Base-by-base conservation (phyloP, 805 yeast genomes). In the Metschnikowia chrysomelidarum region DNA sequence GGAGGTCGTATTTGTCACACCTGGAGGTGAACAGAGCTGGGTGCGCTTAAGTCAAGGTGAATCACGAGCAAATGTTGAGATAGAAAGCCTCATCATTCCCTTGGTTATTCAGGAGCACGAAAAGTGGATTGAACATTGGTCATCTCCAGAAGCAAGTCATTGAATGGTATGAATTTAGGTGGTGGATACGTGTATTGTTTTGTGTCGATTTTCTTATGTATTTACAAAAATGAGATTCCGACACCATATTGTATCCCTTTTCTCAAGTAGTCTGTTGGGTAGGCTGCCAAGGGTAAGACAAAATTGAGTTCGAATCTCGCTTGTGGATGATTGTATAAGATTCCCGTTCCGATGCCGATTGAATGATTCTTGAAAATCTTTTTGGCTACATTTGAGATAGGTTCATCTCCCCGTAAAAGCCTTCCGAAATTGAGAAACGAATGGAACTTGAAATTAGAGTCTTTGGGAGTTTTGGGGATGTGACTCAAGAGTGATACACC, bases 1-100 rank as follows among this genome's bases (percentile, higher is more conserved):
- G 37, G 89, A 88, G 55, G 96, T 93, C 24, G 88, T 87, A 2
- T 86, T 93, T 57, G 96, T 93, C 3, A 73, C 75, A 2, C 69
- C 69, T 1, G 70, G 69, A 4, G 57, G 55, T 6, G 58, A 59
- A 3, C 55, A 54, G 19, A 41, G 53, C 8, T 80, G 88, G 88
- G 58, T 76, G 34, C 68, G 56, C 43, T 55, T 87, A 21, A 33
- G 63, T 5, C 60, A 65, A 0, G 69, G 64, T 7, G 71, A 76
- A 40, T 50, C 59, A 2, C 52, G 58, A 2, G 40, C 57, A 3
- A 61, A 64, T 18, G 64, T 67, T 2, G 94, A 83, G 43, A 85
- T 91, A 38, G 98, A 91, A 60, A 74, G 82, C 20, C 42, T 80
- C 29, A 86, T 91, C 32, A 76, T 93, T 4, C 97, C 98, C 0